Evolutionary conservation across 2,329 filamentous ascomycete species (phyloP), one percentile per base, ranked within the genome.

Genomic region (Graphilbum sp.): DNA sequence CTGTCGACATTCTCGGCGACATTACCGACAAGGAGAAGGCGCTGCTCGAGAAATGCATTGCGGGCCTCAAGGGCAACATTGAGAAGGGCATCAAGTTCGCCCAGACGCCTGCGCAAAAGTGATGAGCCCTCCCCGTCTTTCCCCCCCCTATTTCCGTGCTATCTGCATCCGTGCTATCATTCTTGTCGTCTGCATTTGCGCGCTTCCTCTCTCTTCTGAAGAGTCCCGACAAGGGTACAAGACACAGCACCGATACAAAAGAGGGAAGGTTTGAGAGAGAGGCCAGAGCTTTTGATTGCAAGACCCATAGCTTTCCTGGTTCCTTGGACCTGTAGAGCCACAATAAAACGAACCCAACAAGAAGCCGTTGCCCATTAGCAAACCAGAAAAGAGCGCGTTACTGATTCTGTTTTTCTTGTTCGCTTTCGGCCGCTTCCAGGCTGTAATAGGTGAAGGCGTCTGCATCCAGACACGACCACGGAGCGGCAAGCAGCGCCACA

Each of bases 81-180:
- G 65, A 74, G 55, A 95, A 96, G 76, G 90, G 90, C 57, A 68
- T 95, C 56, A 75, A 78, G 57, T 98, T 96, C 58, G 79, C 79
- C 61, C 71, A 82, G 67, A 87, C 79, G 71, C 75, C 83, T 58
- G 80, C 85, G 56, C 75, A 85, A 75, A 87, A 87, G 82, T 87
- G 75, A 83, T 67, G 61, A 50, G 47, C 53, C 52, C 54, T 57
- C 35, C 34, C n/a, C 32, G 12, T 31, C 11, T 20, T 17, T 19
- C 27, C 32, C n/a, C 13, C 36, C 31, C 30, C 20, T 34, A 41
- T 46, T 41, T 46, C 42, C 45, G 41, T 45, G 8, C 13, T 29
- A 6, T 8, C 27, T 29, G 27, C 27, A 8, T 29, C 41, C 39
- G 47, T 42, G 43, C 43, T 39, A 39, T 29, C 34, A 27, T 35